Base-by-base conservation (phyloP, 805 yeast species). In the Ogataea minuta region DNA sequence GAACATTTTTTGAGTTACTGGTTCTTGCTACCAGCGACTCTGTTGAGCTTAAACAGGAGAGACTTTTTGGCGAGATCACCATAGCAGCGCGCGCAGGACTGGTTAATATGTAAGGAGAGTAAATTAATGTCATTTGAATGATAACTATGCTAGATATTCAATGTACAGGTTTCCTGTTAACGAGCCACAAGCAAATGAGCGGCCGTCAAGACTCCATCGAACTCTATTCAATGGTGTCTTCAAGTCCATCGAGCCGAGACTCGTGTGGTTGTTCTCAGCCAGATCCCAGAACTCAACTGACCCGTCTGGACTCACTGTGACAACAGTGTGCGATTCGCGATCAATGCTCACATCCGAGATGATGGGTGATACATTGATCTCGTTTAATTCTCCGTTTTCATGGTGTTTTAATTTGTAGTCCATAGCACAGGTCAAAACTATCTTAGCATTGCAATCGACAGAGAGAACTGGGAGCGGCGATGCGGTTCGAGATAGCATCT, bases 1-100 rank as follows among this genome's bases (percentile, higher is more conserved):
- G 77, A 52, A 71, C 85, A 38, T 89, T 89, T 62, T 89, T 88
- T 53, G 95, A 89, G 57, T 59, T 89, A 57, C 68, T 89, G 50
- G 91, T 88, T 3, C 68, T 89, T 41, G 95, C 95, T 2, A 81
- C 93, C 5, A 70, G 78, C 31, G 89, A 83, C 50, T 81, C 91
- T 38, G 65, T 89, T 31, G 65, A 67, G 11, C 60, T 88, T 28
- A 62, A 75, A 25, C 95, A 87, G 63, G 68, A 70, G 6, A 66
- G 65, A 27, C 51, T 82, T 14, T 86, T 80, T 48, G 82, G 81
- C 4, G 76, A 73, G 26, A 79, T 87, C 41, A 50, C 47, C n/a
- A 70, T 85, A 25, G 57, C 47, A 17, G 45, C 52, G 36, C 41
- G 41, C 40, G 34, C 40, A 36, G 36, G 32, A 31, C 28, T 31